A percentile compares a stretch with the other conserved stretches of the same genome.
Conservation (phyloP, 176 grass and related monocot species). For the bread wheat (Triticum aestivum) region DNA sequence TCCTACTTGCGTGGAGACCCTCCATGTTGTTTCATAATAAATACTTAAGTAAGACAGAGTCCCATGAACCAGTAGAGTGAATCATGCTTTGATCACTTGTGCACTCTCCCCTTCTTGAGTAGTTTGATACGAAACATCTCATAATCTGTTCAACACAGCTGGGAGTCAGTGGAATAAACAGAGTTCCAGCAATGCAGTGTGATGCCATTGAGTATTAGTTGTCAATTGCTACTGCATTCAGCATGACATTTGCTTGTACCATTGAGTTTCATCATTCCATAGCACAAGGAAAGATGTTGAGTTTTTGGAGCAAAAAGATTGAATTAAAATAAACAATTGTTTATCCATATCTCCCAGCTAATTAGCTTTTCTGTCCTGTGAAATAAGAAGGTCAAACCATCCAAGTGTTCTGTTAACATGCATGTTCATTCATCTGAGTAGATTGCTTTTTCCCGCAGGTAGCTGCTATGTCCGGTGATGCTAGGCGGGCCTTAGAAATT, state of each 20-base stretch:
- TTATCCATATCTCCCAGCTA: not conserved
- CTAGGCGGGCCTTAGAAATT: conserved; percentile 90
- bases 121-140: not conserved
- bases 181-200: not conserved
- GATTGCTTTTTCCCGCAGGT: conserved; percentile 55
- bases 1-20: not conserved
- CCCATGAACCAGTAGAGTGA: not conserved
- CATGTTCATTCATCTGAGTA: conserved; percentile 8
- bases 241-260: not conserved
- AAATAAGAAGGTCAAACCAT: not conserved
- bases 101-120: not conserved
- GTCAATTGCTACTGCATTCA: not conserved
- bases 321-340: not conserved
- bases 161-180: not conserved
- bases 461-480: conserved; percentile 98
- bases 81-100: not conserved
- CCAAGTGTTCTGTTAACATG: not conserved
- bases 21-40: not conserved
- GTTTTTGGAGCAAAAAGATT: not conserved
- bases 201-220: conserved; percentile 2
- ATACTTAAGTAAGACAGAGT: not conserved
- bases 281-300: not conserved
- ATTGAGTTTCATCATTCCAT: not conserved
- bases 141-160: not conserved
- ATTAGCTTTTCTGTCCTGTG: not conserved